These are phyloP conservation scores for Straminergon stramineum DNA, from an alignment of 225 moss, liverwort and hornwort genomes.

Conservation along the genomic window DNA sequence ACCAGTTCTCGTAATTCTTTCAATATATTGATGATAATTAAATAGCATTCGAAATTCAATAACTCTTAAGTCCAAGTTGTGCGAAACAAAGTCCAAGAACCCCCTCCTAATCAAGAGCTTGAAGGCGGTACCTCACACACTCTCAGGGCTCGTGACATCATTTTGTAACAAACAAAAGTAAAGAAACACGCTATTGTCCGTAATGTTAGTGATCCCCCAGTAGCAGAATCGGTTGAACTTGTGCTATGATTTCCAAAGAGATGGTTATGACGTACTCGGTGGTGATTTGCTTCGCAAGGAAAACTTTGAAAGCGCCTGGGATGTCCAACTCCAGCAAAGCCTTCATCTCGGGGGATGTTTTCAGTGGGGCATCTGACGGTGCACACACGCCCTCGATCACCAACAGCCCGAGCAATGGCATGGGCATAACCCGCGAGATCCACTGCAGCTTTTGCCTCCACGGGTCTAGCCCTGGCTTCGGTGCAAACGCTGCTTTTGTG, in stretches of 20 bases:
- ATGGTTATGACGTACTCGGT: slow-evolving; percentile 57
- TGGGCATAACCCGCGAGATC: slow-evolving; percentile 92
- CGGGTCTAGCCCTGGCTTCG: slow-evolving; percentile 57
- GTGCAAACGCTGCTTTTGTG: slow-evolving; percentile 56
- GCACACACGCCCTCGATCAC: slow-evolving; percentile 87
- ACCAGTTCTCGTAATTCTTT: neutral
- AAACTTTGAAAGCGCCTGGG: slow-evolving; percentile 83
- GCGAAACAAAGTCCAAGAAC: neutral
- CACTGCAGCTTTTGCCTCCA: slow-evolving; percentile 94
- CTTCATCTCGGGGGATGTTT: slow-evolving; percentile 87
- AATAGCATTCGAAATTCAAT: neutral
- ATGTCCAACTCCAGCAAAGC: slow-evolving; percentile 86
- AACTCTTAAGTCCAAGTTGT: neutral
- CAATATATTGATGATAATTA: neutral
- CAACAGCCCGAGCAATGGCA: slow-evolving; percentile 82
- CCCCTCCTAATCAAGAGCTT: neutral
- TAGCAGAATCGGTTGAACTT: neutral
- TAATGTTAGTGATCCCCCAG: neutral
- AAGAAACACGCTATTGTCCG: neutral
- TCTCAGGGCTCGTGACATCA: neutral
- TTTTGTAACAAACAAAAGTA: neutral
- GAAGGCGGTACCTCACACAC: neutral
- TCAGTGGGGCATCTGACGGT: slow-evolving; percentile 49
- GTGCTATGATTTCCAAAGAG: neutral
- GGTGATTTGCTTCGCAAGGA: slow-evolving; percentile 84